Evolutionary conservation across 2,329 filamentous ascomycete genomes (phyloP), one percentile per base, ranked within the genome.

Genomic region (Paecilomyces dactylethromorphus): DNA sequence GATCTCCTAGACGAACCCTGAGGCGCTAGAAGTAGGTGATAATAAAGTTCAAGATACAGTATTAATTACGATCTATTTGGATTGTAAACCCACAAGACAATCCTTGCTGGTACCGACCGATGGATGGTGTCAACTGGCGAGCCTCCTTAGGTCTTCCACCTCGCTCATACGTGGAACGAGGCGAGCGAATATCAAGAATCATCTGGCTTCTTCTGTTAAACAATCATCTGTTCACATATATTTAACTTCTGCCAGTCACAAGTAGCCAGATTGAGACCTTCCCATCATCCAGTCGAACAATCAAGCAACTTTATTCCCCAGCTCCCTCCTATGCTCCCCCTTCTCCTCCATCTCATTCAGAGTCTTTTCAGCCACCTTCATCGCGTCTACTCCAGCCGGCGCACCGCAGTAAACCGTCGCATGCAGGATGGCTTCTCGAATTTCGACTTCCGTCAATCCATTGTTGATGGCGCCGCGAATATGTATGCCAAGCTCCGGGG

Each of bases 391-490:
- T 5, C 81, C 82, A 3, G 81, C 80, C 31, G 81, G 82, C 62
- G 81, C 78, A 5, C 82, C 82, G 63, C 79, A 82, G 63, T 84
- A 84, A 26, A 77, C 78, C 2, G 76, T 77, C 21, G 75, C 75
- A 56, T 82, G 79, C 22, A 81, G 60, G 45, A 81, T 74, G 4
- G 84, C 81, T 71, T 88, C 86, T 18, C 85, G 74, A 56, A 88
- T 86, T 70, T 88, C 85, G 18, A 84, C 68, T 66, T 87, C 84
- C 0, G 77, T 81, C 11, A 85, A 73, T 0, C 86, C 86, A 63
- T 88, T 88, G 63, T 83, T 86, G 63, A 85, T 71, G 1, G 85
- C 86, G 0, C 85, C 85, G 22, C 84, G 76, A n/a, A 86, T 77
- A 68, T 88, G 86, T 7, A 84, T 79, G 0, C 77, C 84, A 58